These are phyloP conservation scores for Paramecium octaurelia DNA, from an alignment of 73 alveolate genomes.

Conservation along the genomic window DNA sequence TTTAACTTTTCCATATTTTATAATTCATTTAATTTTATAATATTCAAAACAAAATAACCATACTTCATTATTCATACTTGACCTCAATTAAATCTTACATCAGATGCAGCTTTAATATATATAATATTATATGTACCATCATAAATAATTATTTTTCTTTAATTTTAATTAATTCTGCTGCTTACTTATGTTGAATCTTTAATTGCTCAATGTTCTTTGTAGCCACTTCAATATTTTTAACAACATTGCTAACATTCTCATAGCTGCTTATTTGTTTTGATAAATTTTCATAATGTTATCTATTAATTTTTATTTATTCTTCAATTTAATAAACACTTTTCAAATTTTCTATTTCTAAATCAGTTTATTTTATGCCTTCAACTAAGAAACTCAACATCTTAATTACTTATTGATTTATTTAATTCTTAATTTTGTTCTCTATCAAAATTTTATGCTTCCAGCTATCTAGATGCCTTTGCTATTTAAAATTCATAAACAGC, in stretches of 20 bases:
- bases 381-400: not conserved
- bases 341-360: not conserved
- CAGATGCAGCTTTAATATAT: not conserved
- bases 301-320: not conserved
- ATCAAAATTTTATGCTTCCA: conserved; percentile 14
- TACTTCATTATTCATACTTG: not conserved
- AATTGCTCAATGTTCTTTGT: not conserved
- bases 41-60: not conserved
- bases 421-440: conserved; percentile 40
- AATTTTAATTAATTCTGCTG: not conserved
- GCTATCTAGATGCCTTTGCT: conserved; percentile 10
- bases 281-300: not conserved
- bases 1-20: not conserved
- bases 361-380: not conserved
- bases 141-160: conserved; percentile 15
- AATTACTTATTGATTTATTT: conserved; percentile 1
- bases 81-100: conserved; percentile 8
- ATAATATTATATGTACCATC: not conserved
- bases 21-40: not conserved
- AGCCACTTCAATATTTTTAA: not conserved
- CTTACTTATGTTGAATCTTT: not conserved
- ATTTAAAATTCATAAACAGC: conserved; percentile 12
- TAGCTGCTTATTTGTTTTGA: not conserved
- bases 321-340: not conserved
- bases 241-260: not conserved